phyloP scores from a whole-genome alignment of 495 filamentous ascomycete genomes.

The Penicillium atrosanguineum region DNA sequence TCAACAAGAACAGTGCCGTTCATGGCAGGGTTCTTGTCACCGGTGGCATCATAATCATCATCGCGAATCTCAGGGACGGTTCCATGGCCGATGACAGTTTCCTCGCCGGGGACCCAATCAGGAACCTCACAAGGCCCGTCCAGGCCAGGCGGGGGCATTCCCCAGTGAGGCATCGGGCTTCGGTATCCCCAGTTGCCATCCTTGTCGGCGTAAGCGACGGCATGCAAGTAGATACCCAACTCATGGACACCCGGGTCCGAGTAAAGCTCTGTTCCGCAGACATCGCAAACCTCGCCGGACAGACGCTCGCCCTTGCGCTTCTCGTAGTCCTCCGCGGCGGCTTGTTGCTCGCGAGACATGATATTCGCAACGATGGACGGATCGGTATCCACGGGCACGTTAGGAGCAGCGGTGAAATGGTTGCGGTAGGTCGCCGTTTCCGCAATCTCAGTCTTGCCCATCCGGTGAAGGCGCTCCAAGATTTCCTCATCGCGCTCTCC shows the following conservation, averaged over 20 bases:
- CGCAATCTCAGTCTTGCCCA: constrained; percentile 90
- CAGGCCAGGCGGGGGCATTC: constrained; percentile 64
- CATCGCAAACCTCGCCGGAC: constrained; percentile 74
- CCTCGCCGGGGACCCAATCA: constrained; percentile 38
- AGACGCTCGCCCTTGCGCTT: constrained; percentile 81
- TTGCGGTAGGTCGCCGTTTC: constrained; percentile 79
- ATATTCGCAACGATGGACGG: constrained; percentile 39
- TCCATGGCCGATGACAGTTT: constrained; percentile 38
- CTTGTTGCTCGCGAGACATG: constrained; percentile 62
- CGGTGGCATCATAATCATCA: neutral
- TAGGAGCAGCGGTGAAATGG: constrained; percentile 42
- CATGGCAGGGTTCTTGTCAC: neutral
- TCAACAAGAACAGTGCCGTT: constrained; percentile 15
- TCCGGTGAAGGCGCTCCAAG: constrained; percentile 75
- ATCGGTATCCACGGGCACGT: constrained; percentile 41
- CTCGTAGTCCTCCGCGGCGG: constrained; percentile 82
- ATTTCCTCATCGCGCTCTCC: constrained; percentile 82
- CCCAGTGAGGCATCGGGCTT: constrained; percentile 83
- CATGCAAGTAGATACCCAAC: constrained; percentile 90
- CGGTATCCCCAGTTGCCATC: constrained; percentile 82
- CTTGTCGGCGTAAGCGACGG: constrained; percentile 78
- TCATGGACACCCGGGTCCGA: constrained; percentile 88
- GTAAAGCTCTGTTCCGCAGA: constrained; percentile 87
- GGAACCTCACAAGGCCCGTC: constrained; percentile 58
- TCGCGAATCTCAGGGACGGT: constrained; percentile 21